These are phyloP conservation scores for Fomitopsis palustris DNA, from an alignment of 1,284 basidiomycete genomes.

Conservation along the genomic window DNA sequence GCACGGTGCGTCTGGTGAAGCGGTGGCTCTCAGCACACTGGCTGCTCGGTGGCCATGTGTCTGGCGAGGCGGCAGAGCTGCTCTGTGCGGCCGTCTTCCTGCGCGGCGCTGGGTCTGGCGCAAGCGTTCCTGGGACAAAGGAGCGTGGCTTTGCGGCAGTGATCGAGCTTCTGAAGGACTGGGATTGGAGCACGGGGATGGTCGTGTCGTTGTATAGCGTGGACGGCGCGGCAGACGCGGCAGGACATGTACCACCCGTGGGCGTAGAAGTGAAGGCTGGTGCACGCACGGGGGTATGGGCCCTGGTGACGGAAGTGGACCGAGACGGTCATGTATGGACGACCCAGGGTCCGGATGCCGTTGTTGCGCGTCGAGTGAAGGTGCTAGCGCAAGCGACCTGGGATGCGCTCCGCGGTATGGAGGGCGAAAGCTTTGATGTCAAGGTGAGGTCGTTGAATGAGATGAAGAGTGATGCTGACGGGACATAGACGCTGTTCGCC, in stretches of 20 bases:
- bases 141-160: constrained; percentile 82
- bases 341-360: constrained; percentile 51
- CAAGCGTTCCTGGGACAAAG: constrained; percentile 58
- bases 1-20: constrained; percentile 86
- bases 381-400: constrained; percentile 75
- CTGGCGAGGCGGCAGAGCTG: constrained; percentile 81
- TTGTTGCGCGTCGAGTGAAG: constrained; percentile 70
- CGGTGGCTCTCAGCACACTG: constrained; percentile 93
- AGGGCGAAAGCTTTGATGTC: constrained; percentile 44
- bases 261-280: constrained; percentile 31
- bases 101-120: constrained; percentile 32
- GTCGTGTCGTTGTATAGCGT: constrained; percentile 58
- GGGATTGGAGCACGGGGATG: constrained; percentile 78
- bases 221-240: constrained; percentile 13
- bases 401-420: constrained; percentile 42
- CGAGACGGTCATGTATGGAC: constrained; percentile 77
- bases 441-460: constrained; percentile 37
- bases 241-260: background rate
- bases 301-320: constrained; percentile 81
- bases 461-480: background rate
- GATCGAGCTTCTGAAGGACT: constrained; percentile 73
- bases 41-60: constrained; percentile 69
- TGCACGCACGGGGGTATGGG: constrained; percentile 64
- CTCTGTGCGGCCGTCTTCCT: constrained; percentile 72
- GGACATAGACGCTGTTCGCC: constrained; percentile 68